Base-by-base conservation (phyloP, 202 grass and related monocot genomes). In the Brachypodium distachyon region DNA sequence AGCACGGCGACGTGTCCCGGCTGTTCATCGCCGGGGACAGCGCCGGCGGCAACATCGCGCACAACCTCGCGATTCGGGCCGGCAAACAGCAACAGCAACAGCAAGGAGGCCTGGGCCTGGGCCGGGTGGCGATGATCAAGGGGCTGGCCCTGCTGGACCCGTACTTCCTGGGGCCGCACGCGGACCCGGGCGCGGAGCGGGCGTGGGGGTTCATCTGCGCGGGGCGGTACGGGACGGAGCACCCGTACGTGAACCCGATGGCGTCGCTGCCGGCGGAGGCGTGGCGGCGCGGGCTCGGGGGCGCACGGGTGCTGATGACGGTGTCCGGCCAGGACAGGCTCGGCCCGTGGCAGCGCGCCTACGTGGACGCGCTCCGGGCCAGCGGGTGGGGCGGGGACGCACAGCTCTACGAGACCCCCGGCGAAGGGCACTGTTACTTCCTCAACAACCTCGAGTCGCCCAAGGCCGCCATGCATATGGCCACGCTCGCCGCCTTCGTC, bases 21-120 rank as follows among this genome's bases (percentile, higher is more conserved):
- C 51, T 97, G 29, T 97, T 88, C 80, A 18, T 97, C 31, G 90
- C 67, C 18, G 90, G 93, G 0, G 90, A 93, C 80, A 97, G 87
- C 71, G 80, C 93, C 31, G 93, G 93, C 43, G 90, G 82, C 55
- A 97, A 89, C 90, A 93, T 97, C 61, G 90, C 86, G 52, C 90
- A 93, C 83, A 88, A 93, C 80, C 66, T 97, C 2, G 87, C 90
- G 1, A 89, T 89, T 81, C 83, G 72, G 21, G 70, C 17, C 1
- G 86, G 77, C 0, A 10, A 55, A 39, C 82, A 87, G 26, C 34
- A 54, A 26, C 80, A 86, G 12, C 21, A 32, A 23, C 53, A 47
- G 37, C 39, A 37, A 12, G 64, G n/a, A 37, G 14, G 32, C 18
- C n/a, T n/a, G n/a, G n/a, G n/a, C n/a, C n/a, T n/a, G n/a, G n/a